Evolutionary conservation across 2,329 filamentous ascomycete genomes (phyloP).

Genomic region (Exophiala lecanii-corni): DNA sequence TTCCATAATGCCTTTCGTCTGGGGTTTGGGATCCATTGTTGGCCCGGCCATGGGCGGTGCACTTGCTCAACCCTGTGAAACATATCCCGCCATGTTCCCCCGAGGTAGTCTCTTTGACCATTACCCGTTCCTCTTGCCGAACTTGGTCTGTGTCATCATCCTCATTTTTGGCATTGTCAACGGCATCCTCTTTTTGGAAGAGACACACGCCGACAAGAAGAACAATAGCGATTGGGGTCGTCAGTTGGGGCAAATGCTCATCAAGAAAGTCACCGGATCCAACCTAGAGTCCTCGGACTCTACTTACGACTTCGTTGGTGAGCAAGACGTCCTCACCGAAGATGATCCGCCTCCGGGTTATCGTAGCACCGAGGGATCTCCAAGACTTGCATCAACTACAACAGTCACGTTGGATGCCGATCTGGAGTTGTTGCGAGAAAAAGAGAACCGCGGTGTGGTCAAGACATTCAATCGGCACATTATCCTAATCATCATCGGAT

Average conservation of each 20-base stretch:
- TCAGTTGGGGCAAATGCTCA: conserved; percentile 69
- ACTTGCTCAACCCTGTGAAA: conserved; percentile 78
- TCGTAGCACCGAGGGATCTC: conserved; percentile 53
- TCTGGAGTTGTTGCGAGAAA: conserved; percentile 39
- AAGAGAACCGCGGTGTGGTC: conserved; percentile 39
- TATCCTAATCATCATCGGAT: conserved; percentile 56
- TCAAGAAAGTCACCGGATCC: conserved; percentile 27
- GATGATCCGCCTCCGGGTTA: conserved; percentile 67
- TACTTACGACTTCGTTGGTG: conserved; percentile 2
- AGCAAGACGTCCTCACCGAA: conserved; percentile 38
- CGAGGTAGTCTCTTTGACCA: conserved; percentile 73
- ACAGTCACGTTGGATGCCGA: conserved; percentile 36
- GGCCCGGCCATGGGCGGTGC: conserved; percentile 88
- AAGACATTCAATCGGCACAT: conserved; percentile 80
- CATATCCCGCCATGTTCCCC: conserved; percentile 70
- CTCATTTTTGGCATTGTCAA: conserved; percentile 71
- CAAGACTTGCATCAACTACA: conserved; percentile 39
- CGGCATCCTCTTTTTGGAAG: conserved; percentile 83
- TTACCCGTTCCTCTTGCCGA: conserved; percentile 87
- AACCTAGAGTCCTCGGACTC: background rate
- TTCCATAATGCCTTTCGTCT: conserved; percentile 96
- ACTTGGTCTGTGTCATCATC: conserved; percentile 80
- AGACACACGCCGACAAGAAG: conserved; percentile 84
- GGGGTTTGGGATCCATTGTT: conserved; percentile 94
- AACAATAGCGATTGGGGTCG: conserved; percentile 68